Evolutionary conservation across 306 rosid genomes (phyloP), one percentile per base, ranked within the genome.

Genomic region (Trichosanthes truncata): DNA sequence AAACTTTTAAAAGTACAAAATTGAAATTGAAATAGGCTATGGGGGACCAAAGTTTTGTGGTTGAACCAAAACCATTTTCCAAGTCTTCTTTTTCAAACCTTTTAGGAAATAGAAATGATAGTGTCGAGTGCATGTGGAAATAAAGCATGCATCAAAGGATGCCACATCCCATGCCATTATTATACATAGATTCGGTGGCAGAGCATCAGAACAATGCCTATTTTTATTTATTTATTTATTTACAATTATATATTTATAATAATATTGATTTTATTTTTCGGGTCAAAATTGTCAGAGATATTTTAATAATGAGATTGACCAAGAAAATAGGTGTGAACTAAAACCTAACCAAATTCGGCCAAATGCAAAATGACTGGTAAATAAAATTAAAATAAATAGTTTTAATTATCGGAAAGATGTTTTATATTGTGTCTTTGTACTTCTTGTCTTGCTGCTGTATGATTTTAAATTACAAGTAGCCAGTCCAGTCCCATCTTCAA

Each of bases 171-270:
- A 65, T 65, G 46, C 17, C 75, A 68, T 68, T 7, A 68, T 68
- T 41, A 41, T 41, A 68, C 29, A 68, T n/a, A 68, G 20, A 68
- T 68, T 68, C 75, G 75, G 75, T 68, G 51, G 11, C 75, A 68
- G 35, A 68, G 53, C 52, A 68, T 21, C 35, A 68, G 17, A 1
- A 8, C 48, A 7, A 66, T 67, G 33, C 23, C 0, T 2, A 1
- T 10, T 0, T 69, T 18, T 67, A 40, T 9, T 38, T 20, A 9
- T n/a, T 40, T 69, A n/a, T 20, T 33, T 31, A 1, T 21, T 43
- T 9, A 40, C 9, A 13, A 23, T 26, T 72, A 7, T n/a, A 6
- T 25, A 46, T 41, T 41, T 52, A 53, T 29, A 29, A 29, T 29
- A 2, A 29, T 29, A 2, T 29, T 29, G 33, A 1, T 29, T 29